These are phyloP conservation scores for Coniochaeta pulveracea DNA, from an alignment of 2,329 filamentous ascomycete genomes.

Conservation along the genomic window DNA sequence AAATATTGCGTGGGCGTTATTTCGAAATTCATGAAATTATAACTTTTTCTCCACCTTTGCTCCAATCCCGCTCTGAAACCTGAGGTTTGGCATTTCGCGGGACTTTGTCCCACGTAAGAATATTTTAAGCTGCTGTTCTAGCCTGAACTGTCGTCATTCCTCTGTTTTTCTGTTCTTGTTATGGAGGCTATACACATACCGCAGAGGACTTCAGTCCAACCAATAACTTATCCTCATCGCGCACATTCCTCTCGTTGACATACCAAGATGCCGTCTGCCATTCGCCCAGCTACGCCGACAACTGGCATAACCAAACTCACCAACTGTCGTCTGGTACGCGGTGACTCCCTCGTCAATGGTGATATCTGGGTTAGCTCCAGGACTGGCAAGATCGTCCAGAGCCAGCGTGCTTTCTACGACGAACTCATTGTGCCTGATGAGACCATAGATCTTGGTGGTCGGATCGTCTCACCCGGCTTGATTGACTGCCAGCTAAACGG, in stretches of 20 bases:
- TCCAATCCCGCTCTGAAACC: no score
- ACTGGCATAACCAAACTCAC: conserved; percentile 71
- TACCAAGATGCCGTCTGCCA: conserved; percentile 1
- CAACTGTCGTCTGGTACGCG: conserved; percentile 70
- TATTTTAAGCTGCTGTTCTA: no score
- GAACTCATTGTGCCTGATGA: conserved; percentile 58
- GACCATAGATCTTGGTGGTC: conserved; percentile 68
- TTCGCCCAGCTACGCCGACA: conserved; percentile 9
- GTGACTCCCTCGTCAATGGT: conserved; percentile 54
- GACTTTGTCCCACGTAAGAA: no score
- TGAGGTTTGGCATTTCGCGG: no score
- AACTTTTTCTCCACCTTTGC: no score
- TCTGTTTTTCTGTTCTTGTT: conserved; percentile 5
- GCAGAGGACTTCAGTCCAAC: conserved; percentile 4
- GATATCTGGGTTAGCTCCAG: conserved; percentile 83
- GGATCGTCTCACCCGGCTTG: conserved; percentile 74
- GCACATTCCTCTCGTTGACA: neutral
- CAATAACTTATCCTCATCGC: neutral
- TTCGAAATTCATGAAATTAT: no score
- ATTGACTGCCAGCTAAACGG: conserved; percentile 92
- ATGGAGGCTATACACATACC: conserved; percentile 3
- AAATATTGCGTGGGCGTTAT: no score
- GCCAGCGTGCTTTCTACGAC: conserved; percentile 56
- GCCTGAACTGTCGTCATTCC: neutral
- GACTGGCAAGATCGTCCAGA: conserved; percentile 72